Base-by-base conservation (phyloP, 164 flowering plant species). In the Vitis cinerea region DNA sequence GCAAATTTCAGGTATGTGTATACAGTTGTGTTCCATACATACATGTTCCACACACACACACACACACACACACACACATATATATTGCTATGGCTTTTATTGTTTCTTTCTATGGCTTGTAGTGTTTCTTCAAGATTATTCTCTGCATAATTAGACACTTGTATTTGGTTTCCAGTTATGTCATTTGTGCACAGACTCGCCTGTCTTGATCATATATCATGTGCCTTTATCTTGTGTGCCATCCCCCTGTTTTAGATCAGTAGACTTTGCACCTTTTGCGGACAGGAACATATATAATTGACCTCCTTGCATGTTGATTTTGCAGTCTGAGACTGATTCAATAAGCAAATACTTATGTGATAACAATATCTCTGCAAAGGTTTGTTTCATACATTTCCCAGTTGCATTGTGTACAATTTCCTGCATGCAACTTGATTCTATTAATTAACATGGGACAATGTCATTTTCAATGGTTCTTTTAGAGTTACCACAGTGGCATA, bases 401-500 rank as follows among this genome's bases (percentile, higher is more conserved):
- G 23, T 53, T 67, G 53, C 52, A 10, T 31, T 47, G 29, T 50
- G 48, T 27, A 37, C 3, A 27, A 50, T 47, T 50, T 62, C n/a
- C 50, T 63, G 56, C 53, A 9, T 63, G 27, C 37, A 63, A n/a
- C 53, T 66, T 56, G 14, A 56, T 56, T 15, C 62, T 16, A 69
- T 47, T 49, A 29, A 14, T 48, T 63, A n/a, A 70, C 59, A 64
- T 72, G 50, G 9, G 50, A 59, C 59, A 71, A 19, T 37, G 44
- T 68, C 67, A 61, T 13, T 59, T 17, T 59, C 48, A 55, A 17
- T 70, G 70, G 49, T 13, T 47, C 27, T 67, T 80, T 12, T 72
- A 96, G 98, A 89, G 98, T 83, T 96, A 93, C 70, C 98, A 96
- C 75, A 88, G 99, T 81, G 92, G 97, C 58, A 80, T 96, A 53